Conservation (phyloP, 805 yeast species). For the Gaillardinia entomophila region DNA sequence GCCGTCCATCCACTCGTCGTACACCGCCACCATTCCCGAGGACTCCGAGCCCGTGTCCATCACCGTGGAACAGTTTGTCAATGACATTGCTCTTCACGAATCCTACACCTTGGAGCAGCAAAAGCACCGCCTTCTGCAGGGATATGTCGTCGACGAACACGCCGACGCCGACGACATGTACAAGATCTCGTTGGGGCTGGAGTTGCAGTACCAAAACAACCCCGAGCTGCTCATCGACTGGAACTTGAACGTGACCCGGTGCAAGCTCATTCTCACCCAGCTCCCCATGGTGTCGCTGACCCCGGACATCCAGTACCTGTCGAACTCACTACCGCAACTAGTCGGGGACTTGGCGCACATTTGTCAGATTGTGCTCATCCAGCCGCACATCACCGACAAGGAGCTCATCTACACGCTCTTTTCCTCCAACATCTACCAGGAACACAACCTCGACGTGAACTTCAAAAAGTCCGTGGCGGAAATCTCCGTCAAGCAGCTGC, state of each 20-base stretch:
- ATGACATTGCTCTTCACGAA: slow-evolving; percentile 36
- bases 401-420: slow-evolving; percentile 36
- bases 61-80: slow-evolving; percentile 39
- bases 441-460: slow-evolving; percentile 39
- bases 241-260: slow-evolving; percentile 47
- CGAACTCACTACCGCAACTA: slow-evolving; percentile 30
- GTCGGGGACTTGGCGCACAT: slow-evolving; percentile 37
- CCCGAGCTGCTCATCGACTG: slow-evolving; percentile 44
- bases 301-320: slow-evolving; percentile 29
- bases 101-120: slow-evolving; percentile 12
- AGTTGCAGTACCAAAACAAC: slow-evolving; percentile 29
- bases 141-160: slow-evolving; percentile 6
- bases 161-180: slow-evolving; percentile 22
- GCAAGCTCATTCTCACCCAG: slow-evolving; percentile 37
- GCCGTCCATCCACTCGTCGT: slow-evolving; percentile 35
- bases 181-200: slow-evolving; percentile 37
- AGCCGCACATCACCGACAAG: slow-evolving; percentile 36
- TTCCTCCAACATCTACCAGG: slow-evolving; percentile 41
- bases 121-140: neutral
- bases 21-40: slow-evolving; percentile 42
- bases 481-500: slow-evolving; percentile 43
- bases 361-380: slow-evolving; percentile 35
- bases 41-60: slow-evolving; percentile 37
- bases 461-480: slow-evolving; percentile 46
- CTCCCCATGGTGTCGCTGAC: slow-evolving; percentile 33